Evolutionary conservation across 2,329 filamentous ascomycete species (phyloP), one percentile per base, ranked within the genome.

Genomic region (Aspergillus felis): DNA sequence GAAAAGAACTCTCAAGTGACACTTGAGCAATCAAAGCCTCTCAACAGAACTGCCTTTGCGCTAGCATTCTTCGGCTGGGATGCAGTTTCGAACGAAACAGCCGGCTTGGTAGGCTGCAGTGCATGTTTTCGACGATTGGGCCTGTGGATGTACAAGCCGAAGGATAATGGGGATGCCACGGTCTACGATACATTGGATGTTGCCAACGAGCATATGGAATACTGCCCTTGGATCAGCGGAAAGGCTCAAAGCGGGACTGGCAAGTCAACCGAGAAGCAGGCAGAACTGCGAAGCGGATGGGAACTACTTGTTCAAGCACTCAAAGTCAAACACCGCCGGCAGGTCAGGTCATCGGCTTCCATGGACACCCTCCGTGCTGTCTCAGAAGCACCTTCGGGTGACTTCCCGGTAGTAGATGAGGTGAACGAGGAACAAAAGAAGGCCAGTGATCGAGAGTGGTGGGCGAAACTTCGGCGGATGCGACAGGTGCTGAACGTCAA

Each of bases 81-180:
- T 24, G 85, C 87, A 44, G 64, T 69, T 35, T 65, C 63, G 3
- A 76, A 75, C 54, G 71, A 67, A 35, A 65, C 70, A 28, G 71
- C 67, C 9, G 89, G 91, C 59, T 84, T 93, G 17, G 87, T 90
- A 5, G 87, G 86, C 4, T 99, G 94, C 73, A 83, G 88, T 57
- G 90, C 91, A 22, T 99, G 94, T 71, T 89, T 96, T 68, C 87
- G 94, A 58, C 86, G 92, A 1, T 80, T 97, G 0, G 94, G 94
- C 0, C 81, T 99, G 2, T 99, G 94, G 94, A 88, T 99, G 79
- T 97, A 96, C 72, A 89, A 87, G 68, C 87, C 87, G 72, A 92
- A 87, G 73, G 84, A 85, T 66, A 82, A 88, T 29, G 74, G 72
- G 17, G 70, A 69, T 14, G 55, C 64, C 0, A 62, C 71, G 12